A percentile compares a stretch with the other conserved stretches of the same genome.
phyloP scores from a whole-genome alignment of 2,329 filamentous ascomycete species.

The Fusarium sp. region DNA sequence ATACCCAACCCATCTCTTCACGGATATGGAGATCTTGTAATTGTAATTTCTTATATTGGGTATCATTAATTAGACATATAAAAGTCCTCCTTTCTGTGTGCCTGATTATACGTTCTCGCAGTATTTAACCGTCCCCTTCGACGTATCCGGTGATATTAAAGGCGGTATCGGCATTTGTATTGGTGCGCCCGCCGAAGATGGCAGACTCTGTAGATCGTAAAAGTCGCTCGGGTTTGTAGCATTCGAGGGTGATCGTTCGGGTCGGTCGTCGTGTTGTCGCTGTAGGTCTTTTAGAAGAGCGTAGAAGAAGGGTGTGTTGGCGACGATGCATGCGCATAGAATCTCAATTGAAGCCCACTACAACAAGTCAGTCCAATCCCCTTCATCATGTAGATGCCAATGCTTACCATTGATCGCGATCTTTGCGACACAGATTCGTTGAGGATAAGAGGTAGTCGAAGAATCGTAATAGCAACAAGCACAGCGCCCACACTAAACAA shows the following conservation, averaged over 20 bases:
- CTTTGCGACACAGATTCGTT: conserved; percentile 45
- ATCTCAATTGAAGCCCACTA: conserved; percentile 51
- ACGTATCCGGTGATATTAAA: neutral
- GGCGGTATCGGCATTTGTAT: neutral
- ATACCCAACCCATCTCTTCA: neutral
- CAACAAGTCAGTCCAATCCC: neutral
- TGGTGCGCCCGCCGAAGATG: conserved; percentile 7
- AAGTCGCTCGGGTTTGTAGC: conserved; percentile 13
- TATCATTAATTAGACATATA: conserved; percentile 13
- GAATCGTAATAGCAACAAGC: conserved; percentile 46
- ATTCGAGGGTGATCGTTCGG: conserved; percentile 23
- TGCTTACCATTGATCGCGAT: conserved; percentile 46
- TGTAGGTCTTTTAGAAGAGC: conserved; percentile 45
- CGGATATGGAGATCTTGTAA: neutral
- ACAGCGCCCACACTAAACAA: conserved; percentile 46
- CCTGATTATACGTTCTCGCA: conserved; percentile 5
- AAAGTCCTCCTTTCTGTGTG: neutral
- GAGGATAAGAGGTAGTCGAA: conserved; percentile 47
- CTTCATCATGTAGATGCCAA: too few relatives aligned
- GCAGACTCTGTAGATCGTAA: conserved; percentile 31
- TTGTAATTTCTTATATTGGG: neutral
- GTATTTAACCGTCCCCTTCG: conserved; percentile 6
- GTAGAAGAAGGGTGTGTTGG: conserved; percentile 49
- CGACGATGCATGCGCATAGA: conserved; percentile 48
- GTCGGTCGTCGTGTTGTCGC: conserved; percentile 41